These are phyloP conservation scores for Pseudogymnoascus sp. DNA, from an alignment of 2,329 filamentous ascomycete genomes.

Conservation along the genomic window DNA sequence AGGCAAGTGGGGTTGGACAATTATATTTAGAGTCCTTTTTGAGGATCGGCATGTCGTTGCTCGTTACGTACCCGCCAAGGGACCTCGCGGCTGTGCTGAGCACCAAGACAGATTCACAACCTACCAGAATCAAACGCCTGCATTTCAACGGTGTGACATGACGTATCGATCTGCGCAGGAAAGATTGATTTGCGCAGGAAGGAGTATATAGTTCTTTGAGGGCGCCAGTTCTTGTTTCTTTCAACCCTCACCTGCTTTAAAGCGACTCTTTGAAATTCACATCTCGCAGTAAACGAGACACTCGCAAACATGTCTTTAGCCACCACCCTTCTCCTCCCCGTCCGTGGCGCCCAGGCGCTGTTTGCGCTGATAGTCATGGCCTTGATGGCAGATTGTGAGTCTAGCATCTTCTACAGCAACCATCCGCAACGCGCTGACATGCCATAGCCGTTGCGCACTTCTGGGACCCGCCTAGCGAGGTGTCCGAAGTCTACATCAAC, in stretches of 20 bases:
- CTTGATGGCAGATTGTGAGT: background rate
- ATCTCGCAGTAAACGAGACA: background rate
- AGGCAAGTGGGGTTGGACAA: background rate
- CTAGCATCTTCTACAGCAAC: background rate
- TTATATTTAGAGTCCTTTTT: background rate
- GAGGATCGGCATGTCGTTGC: background rate
- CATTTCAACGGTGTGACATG: background rate
- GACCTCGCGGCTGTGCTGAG: background rate
- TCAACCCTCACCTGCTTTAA: background rate
- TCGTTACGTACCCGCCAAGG: background rate
- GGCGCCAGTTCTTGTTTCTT: background rate
- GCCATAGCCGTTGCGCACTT: background rate
- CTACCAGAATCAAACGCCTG: background rate
- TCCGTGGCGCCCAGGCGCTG: background rate
- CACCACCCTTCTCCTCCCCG: background rate
- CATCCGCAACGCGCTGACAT: background rate
- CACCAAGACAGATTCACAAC: background rate
- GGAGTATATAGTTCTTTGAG: background rate
- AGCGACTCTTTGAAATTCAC: background rate
- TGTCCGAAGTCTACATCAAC: background rate
- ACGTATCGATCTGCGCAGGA: background rate
- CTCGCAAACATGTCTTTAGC: background rate
- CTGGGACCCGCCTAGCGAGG: background rate
- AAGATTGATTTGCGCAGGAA: background rate
- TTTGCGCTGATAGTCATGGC: background rate